phyloP scores from a whole-genome alignment of 148 eudicot species.

The Diospyros lotus region DNA sequence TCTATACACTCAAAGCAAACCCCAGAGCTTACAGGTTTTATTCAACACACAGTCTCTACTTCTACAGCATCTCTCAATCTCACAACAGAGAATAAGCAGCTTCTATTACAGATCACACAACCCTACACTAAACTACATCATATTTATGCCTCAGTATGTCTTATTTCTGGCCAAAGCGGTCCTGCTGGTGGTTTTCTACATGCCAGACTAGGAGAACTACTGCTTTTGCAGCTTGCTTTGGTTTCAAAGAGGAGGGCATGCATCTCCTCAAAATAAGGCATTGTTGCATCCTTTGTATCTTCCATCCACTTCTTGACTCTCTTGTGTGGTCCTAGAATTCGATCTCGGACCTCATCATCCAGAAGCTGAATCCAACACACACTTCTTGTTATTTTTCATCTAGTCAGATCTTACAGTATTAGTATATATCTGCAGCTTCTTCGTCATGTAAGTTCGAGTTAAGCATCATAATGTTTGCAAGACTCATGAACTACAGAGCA shows the following conservation, averaged over 20 bases:
- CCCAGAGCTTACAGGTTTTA: conserved; percentile 2
- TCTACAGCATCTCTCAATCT: too few relatives aligned
- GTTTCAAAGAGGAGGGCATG: conserved; percentile 38
- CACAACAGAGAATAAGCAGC: too few relatives aligned
- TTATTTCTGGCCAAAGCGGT: too few relatives aligned
- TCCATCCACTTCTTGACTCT: conserved; percentile 67
- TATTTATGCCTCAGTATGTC: too few relatives aligned
- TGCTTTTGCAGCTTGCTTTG: conserved; percentile 38
- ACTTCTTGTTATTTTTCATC: neutral
- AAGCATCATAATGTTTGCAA: too few relatives aligned
- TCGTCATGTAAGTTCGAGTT: too few relatives aligned
- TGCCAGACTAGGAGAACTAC: neutral
- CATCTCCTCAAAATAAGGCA: conserved; percentile 70
- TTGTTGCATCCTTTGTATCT: conserved; percentile 49
- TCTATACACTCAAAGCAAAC: neutral
- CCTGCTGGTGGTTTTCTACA: neutral
- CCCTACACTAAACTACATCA: too few relatives aligned
- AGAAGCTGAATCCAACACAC: conserved; percentile 34
- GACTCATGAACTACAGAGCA: too few relatives aligned
- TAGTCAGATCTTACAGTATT: too few relatives aligned
- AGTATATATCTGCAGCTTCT: too few relatives aligned
- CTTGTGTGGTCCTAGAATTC: conserved; percentile 55
- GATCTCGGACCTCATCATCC: conserved; percentile 41
- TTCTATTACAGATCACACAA: neutral
- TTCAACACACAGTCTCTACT: neutral